These are phyloP conservation scores for Silybum marianum DNA, from an alignment of 129 eudicot genomes.

Conservation along the genomic window DNA sequence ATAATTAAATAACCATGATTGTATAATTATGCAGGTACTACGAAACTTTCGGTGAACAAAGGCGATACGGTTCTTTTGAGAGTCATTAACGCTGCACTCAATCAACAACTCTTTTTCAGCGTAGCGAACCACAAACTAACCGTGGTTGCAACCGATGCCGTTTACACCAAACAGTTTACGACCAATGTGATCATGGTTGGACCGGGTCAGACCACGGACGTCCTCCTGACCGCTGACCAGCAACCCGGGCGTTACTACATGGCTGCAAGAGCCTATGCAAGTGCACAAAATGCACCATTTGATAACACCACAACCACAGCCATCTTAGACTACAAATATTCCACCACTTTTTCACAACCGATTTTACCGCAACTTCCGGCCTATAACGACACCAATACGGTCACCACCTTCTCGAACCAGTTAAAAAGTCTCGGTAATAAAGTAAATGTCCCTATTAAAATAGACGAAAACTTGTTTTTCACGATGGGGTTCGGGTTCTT, in stretches of 20 bases:
- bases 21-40: conserved; percentile 44
- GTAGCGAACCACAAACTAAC: conserved; percentile 79
- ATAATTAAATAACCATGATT: no score
- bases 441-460: conserved; percentile 50
- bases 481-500: conserved; percentile 64
- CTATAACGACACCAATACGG: conserved; percentile 72
- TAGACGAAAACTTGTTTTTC: conserved; percentile 56
- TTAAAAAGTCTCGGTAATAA: conserved; percentile 49
- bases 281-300: conserved; percentile 57
- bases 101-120: conserved; percentile 81
- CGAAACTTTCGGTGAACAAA: conserved; percentile 42
- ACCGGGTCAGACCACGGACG: conserved; percentile 90
- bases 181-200: conserved; percentile 69
- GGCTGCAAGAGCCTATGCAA: conserved; percentile 82
- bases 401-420: conserved; percentile 51
- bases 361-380: conserved; percentile 65
- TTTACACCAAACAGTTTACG: conserved; percentile 66
- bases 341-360: conserved; percentile 47
- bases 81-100: conserved; percentile 87
- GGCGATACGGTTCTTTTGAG: conserved; percentile 79
- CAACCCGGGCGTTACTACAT: conserved; percentile 74
- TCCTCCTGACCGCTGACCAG: conserved; percentile 75
- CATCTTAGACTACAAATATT: conserved; percentile 55
- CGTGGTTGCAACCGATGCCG: conserved; percentile 73
- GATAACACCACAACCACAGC: conserved; percentile 89